Evolutionary conservation across 805 yeast genomes (phyloP).

Genomic region (Hanseniaspora lindneri): DNA sequence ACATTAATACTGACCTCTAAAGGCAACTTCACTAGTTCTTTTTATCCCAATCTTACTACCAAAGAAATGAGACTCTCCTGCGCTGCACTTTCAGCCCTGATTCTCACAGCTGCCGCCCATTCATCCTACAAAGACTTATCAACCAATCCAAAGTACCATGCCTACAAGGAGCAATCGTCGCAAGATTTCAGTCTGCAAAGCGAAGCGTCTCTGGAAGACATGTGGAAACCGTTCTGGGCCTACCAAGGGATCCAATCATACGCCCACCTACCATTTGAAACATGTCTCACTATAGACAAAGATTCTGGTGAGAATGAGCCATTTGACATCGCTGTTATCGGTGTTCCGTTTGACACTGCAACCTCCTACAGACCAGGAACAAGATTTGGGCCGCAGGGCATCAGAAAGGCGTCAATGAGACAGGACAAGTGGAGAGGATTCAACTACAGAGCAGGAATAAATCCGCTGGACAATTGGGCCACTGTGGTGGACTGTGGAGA

Average conservation of each 20-base stretch:
- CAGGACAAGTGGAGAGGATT: slow-evolving; percentile 60
- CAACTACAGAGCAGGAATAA: slow-evolving; percentile 51
- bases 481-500: slow-evolving; percentile 55
- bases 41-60: too few relatives aligned
- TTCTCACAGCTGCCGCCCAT: not conserved
- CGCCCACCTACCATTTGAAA: slow-evolving; percentile 56
- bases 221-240: slow-evolving; percentile 70
- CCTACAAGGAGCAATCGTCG: not conserved
- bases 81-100: not conserved
- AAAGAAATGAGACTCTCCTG: not conserved
- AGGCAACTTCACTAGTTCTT: too few relatives aligned
- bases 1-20: too few relatives aligned
- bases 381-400: slow-evolving; percentile 68
- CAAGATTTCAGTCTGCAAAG: not conserved
- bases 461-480: slow-evolving; percentile 48
- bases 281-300: slow-evolving; percentile 36
- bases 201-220: slow-evolving; percentile 36
- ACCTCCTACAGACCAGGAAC: slow-evolving; percentile 71
- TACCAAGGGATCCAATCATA: slow-evolving; percentile 56
- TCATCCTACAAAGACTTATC: not conserved
- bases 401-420: slow-evolving; percentile 56
- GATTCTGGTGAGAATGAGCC: slow-evolving; percentile 22
- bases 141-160: not conserved
- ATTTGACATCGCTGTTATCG: slow-evolving; percentile 63
- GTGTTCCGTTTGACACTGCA: slow-evolving; percentile 78